Base-by-base conservation (phyloP, 2,329 filamentous ascomycete genomes). In the Penicillium italicum region DNA sequence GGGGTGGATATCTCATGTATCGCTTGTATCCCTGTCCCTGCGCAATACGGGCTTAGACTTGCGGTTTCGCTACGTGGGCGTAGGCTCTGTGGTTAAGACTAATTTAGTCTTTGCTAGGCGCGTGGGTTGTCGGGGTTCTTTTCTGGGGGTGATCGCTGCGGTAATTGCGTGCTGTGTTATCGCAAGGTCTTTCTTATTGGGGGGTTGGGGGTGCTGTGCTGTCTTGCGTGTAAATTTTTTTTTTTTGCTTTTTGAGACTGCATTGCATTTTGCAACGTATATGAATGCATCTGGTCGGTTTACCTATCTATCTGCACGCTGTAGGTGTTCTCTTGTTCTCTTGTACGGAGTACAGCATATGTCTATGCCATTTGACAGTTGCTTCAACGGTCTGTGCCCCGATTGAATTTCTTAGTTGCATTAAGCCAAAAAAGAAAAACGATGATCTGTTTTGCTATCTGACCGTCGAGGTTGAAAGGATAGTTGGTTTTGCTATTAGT, bases 321-420 rank as follows among this genome's bases (percentile, higher is more conserved):
- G 47, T 30, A 30, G 36, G 6, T 20, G 18, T 42, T 22, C 28
- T 26, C 20, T 34, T 34, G 20, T 33, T 47, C 30, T 28, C 18
- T 46, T 22, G 22, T 34, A 33, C 41, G 11, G 14, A n/a, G 22
- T 34, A 33, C 41, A 16, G 14, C 24, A 30, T 45, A 33, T 40
- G 20, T 9, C n/a, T 18, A 34, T 36, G 45, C 33, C 6, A 34
- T 18, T 37, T 40, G 42, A 31, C 34, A 38, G 42, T 38, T 46
- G 14, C 28, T 28, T 12, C 10, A 45, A 33, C 43, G 42, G 50
- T 53, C 50, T 47, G 50, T 47, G 50, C 50, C 5, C 14, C 22
- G 14, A 46, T 31, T 43, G 22, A 50, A 50, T 50, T 50, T 43
- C 16, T 26, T 43, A 50, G 48, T 37, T 44, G 49, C 49, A 47